Evolutionary conservation across 1,139 yeast genomes (phyloP).

Genomic region (Taphrina wiesneri): DNA sequence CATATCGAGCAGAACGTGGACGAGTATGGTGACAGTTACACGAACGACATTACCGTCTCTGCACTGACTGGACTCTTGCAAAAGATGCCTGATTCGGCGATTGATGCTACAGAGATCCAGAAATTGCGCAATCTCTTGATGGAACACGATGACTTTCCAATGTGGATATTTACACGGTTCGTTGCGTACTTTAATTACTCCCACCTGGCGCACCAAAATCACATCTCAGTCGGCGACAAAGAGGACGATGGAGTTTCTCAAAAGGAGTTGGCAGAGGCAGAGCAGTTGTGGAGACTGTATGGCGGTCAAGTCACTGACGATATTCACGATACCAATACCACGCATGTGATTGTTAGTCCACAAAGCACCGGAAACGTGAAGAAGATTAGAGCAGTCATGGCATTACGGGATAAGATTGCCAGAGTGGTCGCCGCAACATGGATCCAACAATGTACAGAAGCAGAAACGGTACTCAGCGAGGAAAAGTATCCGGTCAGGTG

Average conservation of each 20-base stretch:
- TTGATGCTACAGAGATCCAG: neutral
- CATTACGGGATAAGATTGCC: constrained; percentile 18
- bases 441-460: constrained; percentile 43
- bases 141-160: neutral
- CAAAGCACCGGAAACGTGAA: neutral
- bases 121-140: neutral
- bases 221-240: neutral
- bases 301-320: constrained; percentile 33
- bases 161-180: constrained; percentile 12
- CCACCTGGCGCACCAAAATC: neutral
- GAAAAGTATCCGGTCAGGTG: constrained; percentile 24
- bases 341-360: constrained; percentile 39
- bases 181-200: constrained; percentile 2
- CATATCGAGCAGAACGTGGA: constrained; percentile 41
- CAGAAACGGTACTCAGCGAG: constrained; percentile 40
- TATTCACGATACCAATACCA: constrained; percentile 29
- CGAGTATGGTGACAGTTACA: constrained; percentile 44
- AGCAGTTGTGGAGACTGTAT: constrained; percentile 28
- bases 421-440: constrained; percentile 42
- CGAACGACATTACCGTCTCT: constrained; percentile 32
- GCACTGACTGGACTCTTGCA: constrained; percentile 38
- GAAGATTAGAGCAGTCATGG: constrained; percentile 3
- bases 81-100: neutral
- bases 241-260: neutral
- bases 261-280: neutral